Conservation (phyloP, 441 rosid species). For the Arabidopsis hybrid region DNA sequence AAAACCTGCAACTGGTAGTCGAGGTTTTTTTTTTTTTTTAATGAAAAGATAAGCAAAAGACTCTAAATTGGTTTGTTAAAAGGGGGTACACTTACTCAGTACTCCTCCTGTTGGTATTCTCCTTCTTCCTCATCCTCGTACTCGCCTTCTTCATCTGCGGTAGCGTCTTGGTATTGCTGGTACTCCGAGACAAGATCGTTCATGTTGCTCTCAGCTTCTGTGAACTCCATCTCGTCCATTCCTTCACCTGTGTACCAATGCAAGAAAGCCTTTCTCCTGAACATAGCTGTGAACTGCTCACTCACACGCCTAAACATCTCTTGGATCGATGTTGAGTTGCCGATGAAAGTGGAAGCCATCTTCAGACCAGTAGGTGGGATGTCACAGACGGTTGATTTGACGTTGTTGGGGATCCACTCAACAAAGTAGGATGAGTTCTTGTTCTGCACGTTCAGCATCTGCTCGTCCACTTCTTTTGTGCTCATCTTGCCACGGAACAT, state of each 20-base stretch:
- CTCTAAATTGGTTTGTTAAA: conserved; percentile 10
- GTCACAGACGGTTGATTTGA: conserved; percentile 66
- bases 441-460: conserved; percentile 69
- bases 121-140: conserved; percentile 53
- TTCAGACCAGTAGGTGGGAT: conserved; percentile 61
- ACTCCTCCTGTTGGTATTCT: conserved; percentile 51
- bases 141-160: conserved; percentile 57
- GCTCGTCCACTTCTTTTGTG: conserved; percentile 70
- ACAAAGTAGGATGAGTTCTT: conserved; percentile 71
- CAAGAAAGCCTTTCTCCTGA: conserved; percentile 71
- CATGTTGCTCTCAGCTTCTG: conserved; percentile 61
- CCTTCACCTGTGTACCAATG: conserved; percentile 72
- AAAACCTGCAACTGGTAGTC: conserved; percentile 32
- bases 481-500: conserved; percentile 75
- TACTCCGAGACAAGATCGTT: conserved; percentile 70
- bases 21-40: neutral
- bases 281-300: conserved; percentile 72
- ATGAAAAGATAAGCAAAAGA: conserved; percentile 9
- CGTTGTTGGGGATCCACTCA: conserved; percentile 68
- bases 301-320: conserved; percentile 69
- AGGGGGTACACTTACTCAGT: conserved; percentile 25
- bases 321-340: conserved; percentile 64
- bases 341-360: conserved; percentile 67
- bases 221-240: conserved; percentile 73
- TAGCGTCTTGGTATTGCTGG: conserved; percentile 73